These are phyloP conservation scores for Smallanthus sonchifolius DNA, from an alignment of 129 eudicot species.

Conservation along the genomic window DNA sequence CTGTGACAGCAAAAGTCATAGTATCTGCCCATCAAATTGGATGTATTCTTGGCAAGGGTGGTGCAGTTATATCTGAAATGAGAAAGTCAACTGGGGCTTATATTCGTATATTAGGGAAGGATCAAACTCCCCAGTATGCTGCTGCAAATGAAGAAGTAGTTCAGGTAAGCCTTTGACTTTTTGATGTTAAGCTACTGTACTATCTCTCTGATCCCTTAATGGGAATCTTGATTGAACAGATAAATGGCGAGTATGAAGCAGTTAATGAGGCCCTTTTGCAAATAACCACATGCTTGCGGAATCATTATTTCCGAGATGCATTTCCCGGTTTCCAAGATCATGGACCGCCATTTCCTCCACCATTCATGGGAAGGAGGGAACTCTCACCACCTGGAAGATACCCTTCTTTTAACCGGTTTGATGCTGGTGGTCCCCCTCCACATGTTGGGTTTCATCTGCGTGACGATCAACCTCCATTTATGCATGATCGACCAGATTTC, in stretches of 20 bases:
- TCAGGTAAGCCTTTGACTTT: constrained; percentile 47
- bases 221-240: constrained; percentile 31
- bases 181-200: not conserved
- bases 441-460: constrained; percentile 70
- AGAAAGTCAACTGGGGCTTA: constrained; percentile 87
- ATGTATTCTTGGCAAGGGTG: constrained; percentile 95
- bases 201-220: not conserved
- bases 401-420: constrained; percentile 60
- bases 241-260: constrained; percentile 71
- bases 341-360: constrained; percentile 70
- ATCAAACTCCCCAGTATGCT: constrained; percentile 70
- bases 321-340: constrained; percentile 69
- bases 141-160: constrained; percentile 86
- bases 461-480: constrained; percentile 66
- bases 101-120: constrained; percentile 82
- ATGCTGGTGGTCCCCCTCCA: constrained; percentile 56
- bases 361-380: constrained; percentile 70
- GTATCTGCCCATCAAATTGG: constrained; percentile 93
- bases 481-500: constrained; percentile 71
- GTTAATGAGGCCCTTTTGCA: constrained; percentile 91
- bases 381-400: constrained; percentile 79
- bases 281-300: constrained; percentile 65
- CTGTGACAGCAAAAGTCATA: constrained; percentile 55
- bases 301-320: constrained; percentile 85
- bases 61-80: constrained; percentile 85